These are phyloP conservation scores for Martiniozyma abietophila DNA, from an alignment of 805 yeast species.

Conservation along the genomic window DNA sequence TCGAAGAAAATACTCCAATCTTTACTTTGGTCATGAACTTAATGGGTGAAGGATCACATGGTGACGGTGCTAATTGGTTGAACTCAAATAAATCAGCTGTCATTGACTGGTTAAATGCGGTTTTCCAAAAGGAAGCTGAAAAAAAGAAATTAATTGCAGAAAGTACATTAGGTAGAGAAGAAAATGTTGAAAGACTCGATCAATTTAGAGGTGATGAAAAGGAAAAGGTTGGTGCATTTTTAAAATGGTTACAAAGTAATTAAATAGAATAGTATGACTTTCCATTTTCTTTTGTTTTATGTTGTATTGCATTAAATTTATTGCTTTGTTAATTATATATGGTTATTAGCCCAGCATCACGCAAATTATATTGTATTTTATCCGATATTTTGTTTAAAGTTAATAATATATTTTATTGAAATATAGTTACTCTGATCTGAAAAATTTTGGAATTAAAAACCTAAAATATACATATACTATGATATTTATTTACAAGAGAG, in stretches of 20 bases:
- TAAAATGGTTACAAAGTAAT: slow-evolving; percentile 61
- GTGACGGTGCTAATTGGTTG: slow-evolving; percentile 47
- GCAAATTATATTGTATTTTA: too few species aligned
- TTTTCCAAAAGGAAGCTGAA: slow-evolving; percentile 69
- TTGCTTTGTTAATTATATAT: too few species aligned
- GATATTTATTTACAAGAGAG: neutral
- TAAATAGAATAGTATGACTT: neutral
- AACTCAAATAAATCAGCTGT: slow-evolving; percentile 50
- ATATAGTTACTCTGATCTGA: too few species aligned
- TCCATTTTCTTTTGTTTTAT: slow-evolving; percentile 7
- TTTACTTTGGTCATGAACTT: slow-evolving; percentile 67
- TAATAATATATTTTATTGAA: too few species aligned
- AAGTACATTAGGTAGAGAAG: slow-evolving; percentile 81
- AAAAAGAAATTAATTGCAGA: slow-evolving; percentile 59
- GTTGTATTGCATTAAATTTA: too few species aligned
- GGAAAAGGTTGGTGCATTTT: slow-evolving; percentile 54
- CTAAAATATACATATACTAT: neutral
- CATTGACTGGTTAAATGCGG: slow-evolving; percentile 57
- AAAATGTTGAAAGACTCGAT: slow-evolving; percentile 62
- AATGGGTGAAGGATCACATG: slow-evolving; percentile 32
- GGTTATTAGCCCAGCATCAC: too few species aligned
- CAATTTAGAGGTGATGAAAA: slow-evolving; percentile 71
- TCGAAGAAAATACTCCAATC: slow-evolving; percentile 89
- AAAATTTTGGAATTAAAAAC: too few species aligned
- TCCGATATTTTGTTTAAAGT: too few species aligned